These are phyloP conservation scores for Euphorbia celastroides DNA, from an alignment of 441 rosid genomes.

Conservation along the genomic window DNA sequence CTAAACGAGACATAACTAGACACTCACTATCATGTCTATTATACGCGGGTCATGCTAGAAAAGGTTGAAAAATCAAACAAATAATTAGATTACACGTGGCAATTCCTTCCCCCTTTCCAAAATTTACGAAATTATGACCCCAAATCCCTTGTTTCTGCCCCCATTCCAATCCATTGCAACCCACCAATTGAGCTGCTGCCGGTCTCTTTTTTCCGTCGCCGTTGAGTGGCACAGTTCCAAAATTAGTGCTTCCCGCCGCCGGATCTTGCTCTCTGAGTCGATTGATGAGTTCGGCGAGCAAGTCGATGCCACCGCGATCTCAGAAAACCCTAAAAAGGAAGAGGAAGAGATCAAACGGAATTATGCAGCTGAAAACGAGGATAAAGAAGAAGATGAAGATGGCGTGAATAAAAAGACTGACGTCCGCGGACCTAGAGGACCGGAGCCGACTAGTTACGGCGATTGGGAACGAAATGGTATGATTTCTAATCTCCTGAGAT, in stretches of 20 bases:
- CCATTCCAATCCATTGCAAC: no score
- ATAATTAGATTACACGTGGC: no score
- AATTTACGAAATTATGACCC: no score
- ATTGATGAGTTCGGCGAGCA: constrained; percentile 19
- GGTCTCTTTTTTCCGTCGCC: no score
- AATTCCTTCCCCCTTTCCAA: no score
- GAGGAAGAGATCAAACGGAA: constrained; percentile 11
- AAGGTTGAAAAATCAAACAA: no score
- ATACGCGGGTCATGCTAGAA: no score
- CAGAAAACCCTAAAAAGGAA: constrained; percentile 11
- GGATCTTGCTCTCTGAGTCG: constrained; percentile 13
- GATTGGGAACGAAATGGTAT: constrained; percentile 95
- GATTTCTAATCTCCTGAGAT: constrained; percentile 46
- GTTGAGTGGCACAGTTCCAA: background rate
- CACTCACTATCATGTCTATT: no score
- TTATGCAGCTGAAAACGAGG: background rate
- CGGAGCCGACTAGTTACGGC: constrained; percentile 91
- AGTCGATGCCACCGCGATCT: constrained; percentile 3
- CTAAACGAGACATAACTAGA: no score
- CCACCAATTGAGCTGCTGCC: no score
- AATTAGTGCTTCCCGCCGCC: no score
- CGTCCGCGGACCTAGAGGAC: constrained; percentile 75
- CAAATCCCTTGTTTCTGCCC: no score
- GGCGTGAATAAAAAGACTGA: constrained; percentile 52
- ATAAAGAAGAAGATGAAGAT: constrained; percentile 9